Conservation (phyloP, 1,284 basidiomycete species). For the Ustilago cynodontis region DNA sequence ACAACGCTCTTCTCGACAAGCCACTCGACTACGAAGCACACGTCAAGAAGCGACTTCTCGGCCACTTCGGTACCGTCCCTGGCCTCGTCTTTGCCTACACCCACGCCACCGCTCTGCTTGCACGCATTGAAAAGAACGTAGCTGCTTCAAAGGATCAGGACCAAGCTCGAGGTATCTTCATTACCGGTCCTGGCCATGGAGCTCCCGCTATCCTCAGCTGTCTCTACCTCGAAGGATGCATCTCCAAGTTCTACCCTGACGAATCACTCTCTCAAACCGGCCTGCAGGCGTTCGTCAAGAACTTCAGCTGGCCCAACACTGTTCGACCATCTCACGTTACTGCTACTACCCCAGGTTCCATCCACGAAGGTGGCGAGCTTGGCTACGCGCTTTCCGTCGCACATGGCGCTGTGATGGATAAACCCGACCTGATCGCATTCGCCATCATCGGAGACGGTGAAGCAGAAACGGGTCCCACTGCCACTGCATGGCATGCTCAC, state of each 20-base stretch:
- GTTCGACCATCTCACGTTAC: constrained; percentile 75
- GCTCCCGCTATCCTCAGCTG: constrained; percentile 84
- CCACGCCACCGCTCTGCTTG: constrained; percentile 81
- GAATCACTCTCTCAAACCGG: constrained; percentile 78
- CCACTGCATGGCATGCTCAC: constrained; percentile 81
- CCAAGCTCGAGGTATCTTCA: constrained; percentile 73
- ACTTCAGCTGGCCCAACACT: constrained; percentile 78
- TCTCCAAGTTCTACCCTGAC: constrained; percentile 79
- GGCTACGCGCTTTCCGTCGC: constrained; percentile 79
- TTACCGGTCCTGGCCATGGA: constrained; percentile 71
- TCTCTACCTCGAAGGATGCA: constrained; percentile 84
- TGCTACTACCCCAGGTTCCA: constrained; percentile 84
- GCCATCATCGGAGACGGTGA: constrained; percentile 89
- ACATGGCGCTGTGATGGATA: constrained; percentile 82
- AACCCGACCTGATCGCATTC: constrained; percentile 82
- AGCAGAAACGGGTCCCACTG: constrained; percentile 77
- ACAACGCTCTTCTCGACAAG: constrained; percentile 78
- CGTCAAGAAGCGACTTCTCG: constrained; percentile 82
- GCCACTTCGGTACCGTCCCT: constrained; percentile 74
- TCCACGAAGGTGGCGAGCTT: constrained; percentile 82
- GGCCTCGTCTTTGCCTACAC: constrained; percentile 83
- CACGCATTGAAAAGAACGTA: constrained; percentile 12
- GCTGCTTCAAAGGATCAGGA: constrained; percentile 71
- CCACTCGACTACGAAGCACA: constrained; percentile 70
- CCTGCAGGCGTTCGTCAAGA: constrained; percentile 77